phyloP scores from a whole-genome alignment of 208 protist species.

The Leishmania braziliensis region DNA sequence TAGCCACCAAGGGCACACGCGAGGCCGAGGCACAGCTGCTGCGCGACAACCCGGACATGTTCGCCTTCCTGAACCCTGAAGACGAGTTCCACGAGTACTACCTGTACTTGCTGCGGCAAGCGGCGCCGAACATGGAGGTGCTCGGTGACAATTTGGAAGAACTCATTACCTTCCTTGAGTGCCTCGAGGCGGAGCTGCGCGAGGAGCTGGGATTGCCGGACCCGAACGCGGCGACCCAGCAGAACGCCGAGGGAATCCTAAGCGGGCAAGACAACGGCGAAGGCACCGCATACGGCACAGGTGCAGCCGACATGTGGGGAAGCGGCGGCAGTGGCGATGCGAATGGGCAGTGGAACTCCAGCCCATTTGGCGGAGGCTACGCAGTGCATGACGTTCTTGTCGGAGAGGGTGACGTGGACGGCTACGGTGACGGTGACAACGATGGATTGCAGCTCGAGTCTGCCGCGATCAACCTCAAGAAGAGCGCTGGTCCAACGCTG shows the following conservation, averaged over 20 bases:
- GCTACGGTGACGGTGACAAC: constrained; percentile 26
- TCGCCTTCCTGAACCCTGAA: constrained; percentile 83
- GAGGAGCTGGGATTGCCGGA: constrained; percentile 51
- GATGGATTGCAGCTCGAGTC: constrained; percentile 81
- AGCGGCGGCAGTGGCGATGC: not conserved
- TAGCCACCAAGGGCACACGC: constrained; percentile 63
- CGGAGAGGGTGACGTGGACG: constrained; percentile 46
- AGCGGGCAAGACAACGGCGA: constrained; percentile 7
- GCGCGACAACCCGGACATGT: constrained; percentile 67
- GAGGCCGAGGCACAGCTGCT: constrained; percentile 79
- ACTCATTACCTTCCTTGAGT: constrained; percentile 68
- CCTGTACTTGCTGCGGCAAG: constrained; percentile 74
- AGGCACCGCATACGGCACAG: constrained; percentile 4
- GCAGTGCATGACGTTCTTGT: constrained; percentile 23
- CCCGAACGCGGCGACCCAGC: constrained; percentile 25
- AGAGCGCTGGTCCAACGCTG: constrained; percentile 33
- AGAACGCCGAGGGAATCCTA: constrained; percentile 32
- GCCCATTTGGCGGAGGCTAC: constrained; percentile 2
- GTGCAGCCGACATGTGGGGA: constrained; percentile 16
- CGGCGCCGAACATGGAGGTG: constrained; percentile 78
- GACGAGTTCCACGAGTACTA: constrained; percentile 91
- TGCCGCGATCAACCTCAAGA: constrained; percentile 50
- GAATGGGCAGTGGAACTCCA: not conserved
- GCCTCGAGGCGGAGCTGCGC: constrained; percentile 71
- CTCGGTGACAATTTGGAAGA: constrained; percentile 88